Evolutionary conservation across 208 protist genomes (phyloP), one percentile per base, ranked within the genome.

Genomic region (Vickermania spadyakhi): DNA sequence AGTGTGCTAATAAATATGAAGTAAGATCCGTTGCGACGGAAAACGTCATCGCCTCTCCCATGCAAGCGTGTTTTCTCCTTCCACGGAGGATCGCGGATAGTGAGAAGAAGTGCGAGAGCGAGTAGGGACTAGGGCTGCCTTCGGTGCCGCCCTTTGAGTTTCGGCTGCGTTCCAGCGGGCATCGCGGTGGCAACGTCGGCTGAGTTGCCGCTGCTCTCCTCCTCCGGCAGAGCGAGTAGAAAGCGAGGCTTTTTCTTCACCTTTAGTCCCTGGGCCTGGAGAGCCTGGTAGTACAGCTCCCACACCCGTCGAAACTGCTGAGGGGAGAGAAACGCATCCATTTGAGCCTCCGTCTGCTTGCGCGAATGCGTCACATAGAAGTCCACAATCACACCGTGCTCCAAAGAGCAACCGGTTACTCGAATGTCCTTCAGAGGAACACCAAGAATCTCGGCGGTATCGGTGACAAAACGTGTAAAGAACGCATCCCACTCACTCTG

Each of bases 341-440:
- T 72, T 2, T 63, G 58, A 0, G 36, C 56, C 50, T 77, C 73
- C 18, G 67, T 68, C 5, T 75, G 29, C 11, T 45, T 54, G 27
- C 0, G 51, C 7, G 57, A 51, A 52, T 88, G 77, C 2, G 73
- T 72, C 13, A 79, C 73, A 53, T 78, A 74, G 51, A 88, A 88
- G 52, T 77, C 75, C 25, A 84, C 63, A 1, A 85, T 69, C 50
- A 85, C 75, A 31, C 76, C 75, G 31, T 84, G 69, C 3, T 56
- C 66, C 2, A 83, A 64, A 14, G 63, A 52, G 57, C 75, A 77
- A 62, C 74, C 70, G 23, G 66, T 73, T 21, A 89, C 59, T 41
- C 58, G 61, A 30, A 89, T 69, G 30, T 55, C 58, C 42, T 65
- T 58, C 14, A 60, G 64, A 3, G 49, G 52, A 3, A 85, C 50